Evolutionary conservation across 1,284 basidiomycete species (phyloP).

Genomic region (Abortiporus biennis): DNA sequence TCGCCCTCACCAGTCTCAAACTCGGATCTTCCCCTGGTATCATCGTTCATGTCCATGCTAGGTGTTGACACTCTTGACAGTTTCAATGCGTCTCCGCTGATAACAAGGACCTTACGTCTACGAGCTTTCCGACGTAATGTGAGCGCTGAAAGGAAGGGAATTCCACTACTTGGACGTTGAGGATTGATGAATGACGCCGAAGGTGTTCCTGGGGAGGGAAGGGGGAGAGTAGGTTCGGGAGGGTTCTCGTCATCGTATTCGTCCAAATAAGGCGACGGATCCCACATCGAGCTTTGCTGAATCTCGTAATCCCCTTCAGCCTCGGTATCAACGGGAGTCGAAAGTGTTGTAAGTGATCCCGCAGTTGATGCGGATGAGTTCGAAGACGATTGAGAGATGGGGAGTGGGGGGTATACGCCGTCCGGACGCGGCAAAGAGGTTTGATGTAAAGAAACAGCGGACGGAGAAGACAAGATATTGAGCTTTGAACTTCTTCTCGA

Average conservation of each 20-base stretch:
- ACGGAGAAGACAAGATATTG: not conserved
- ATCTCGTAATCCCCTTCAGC: constrained; percentile 11
- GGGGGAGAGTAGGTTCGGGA: constrained; percentile 21
- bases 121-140: constrained; percentile 14
- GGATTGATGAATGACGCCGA: constrained; percentile 23
- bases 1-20: constrained; percentile 5
- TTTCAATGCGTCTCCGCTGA: constrained; percentile 15
- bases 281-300: constrained; percentile 9
- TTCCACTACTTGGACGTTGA: constrained; percentile 14
- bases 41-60: not conserved
- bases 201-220: constrained; percentile 21
- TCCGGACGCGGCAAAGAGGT: not conserved
- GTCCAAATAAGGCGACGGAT: constrained; percentile 10
- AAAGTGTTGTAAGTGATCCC: constrained; percentile 18
- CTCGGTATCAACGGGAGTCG: constrained; percentile 19
- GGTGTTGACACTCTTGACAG: not conserved
- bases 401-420: constrained; percentile 6
- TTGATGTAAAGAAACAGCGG: not conserved
- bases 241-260: constrained; percentile 15
- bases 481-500: constrained; percentile 1
- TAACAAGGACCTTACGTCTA: constrained; percentile 24
- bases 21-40: constrained; percentile 14
- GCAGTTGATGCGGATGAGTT: constrained; percentile 13
- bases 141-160: constrained; percentile 19
- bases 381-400: constrained; percentile 3